Percentiles rank a stretch among this genome's conserved stretches.
These are phyloP conservation scores for Purpureocillium lavendulum DNA, from an alignment of 2,329 filamentous ascomycete genomes.

Conservation along the genomic window DNA sequence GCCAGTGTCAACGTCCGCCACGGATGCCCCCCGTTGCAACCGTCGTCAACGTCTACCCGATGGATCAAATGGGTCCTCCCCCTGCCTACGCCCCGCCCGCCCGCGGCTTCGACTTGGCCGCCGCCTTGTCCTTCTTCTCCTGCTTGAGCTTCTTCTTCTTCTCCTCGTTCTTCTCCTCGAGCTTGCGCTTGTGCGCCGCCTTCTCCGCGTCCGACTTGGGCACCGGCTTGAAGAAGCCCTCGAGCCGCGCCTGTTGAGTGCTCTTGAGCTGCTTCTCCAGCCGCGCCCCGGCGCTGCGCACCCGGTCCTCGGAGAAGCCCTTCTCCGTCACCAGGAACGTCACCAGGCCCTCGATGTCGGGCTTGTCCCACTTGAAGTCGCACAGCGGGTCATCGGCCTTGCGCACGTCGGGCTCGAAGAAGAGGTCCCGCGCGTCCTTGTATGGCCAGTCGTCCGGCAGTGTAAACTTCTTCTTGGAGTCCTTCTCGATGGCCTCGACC, in stretches of 20 bases:
- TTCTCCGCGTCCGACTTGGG: slow-evolving; percentile 84
- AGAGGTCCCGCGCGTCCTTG: slow-evolving; percentile 81
- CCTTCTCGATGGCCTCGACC: slow-evolving; percentile 69
- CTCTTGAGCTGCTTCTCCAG: slow-evolving; percentile 87
- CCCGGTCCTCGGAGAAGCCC: slow-evolving; percentile 92
- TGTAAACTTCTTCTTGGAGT: slow-evolving; percentile 69
- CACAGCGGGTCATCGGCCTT: slow-evolving; percentile 76
- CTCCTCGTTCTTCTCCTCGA: slow-evolving; percentile 83
- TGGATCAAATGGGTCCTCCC: too few species aligned
- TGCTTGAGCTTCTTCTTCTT: slow-evolving; percentile 95
- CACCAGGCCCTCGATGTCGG: slow-evolving; percentile 82
- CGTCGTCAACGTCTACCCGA: too few species aligned
- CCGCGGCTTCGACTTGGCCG: slow-evolving; percentile 78
- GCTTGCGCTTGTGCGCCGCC: slow-evolving; percentile 79
- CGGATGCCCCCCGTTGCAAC: too few species aligned
- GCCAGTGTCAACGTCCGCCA: too few species aligned
- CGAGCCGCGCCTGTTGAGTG: slow-evolving; percentile 81
- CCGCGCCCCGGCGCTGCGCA: slow-evolving; percentile 67
- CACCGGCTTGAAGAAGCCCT: slow-evolving; percentile 94
- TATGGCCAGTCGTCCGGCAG: slow-evolving; percentile 97
- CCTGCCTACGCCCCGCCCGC: slow-evolving; percentile 17
- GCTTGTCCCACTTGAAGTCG: slow-evolving; percentile 96
- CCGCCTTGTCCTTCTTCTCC: slow-evolving; percentile 92
- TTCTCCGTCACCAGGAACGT: slow-evolving; percentile 89
- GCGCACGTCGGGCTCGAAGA: slow-evolving; percentile 84